Conservation (phyloP, 768 basidiomycete genomes). For the Dentipellis fragilis region DNA sequence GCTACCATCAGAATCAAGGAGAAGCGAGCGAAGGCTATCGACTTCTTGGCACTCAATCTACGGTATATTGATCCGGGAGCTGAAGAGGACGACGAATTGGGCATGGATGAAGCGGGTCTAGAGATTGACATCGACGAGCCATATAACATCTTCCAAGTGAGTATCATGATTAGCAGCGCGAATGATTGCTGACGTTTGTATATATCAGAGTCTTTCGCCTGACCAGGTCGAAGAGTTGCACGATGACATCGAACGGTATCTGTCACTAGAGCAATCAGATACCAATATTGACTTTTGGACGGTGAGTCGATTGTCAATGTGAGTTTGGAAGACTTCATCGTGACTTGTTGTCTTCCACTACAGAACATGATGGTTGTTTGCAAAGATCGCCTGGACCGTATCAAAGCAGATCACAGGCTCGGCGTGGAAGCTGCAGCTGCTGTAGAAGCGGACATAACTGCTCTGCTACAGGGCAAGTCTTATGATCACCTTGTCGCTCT, state of each 20-base stretch:
- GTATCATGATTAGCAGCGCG: slow-evolving; percentile 19
- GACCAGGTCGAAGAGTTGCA: slow-evolving; percentile 90
- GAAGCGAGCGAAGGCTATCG: slow-evolving; percentile 96
- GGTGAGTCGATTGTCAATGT: slow-evolving; percentile 34
- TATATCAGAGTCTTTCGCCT: slow-evolving; percentile 63
- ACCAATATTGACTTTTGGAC: slow-evolving; percentile 97
- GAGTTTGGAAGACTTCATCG: background rate
- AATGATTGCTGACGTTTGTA: background rate
- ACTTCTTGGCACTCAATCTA: slow-evolving; percentile 92
- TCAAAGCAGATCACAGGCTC: slow-evolving; percentile 51
- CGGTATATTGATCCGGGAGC: slow-evolving; percentile 74
- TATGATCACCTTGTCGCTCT: slow-evolving; percentile 76
- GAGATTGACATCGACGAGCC: slow-evolving; percentile 99
- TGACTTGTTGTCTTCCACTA: background rate
- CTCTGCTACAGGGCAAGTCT: slow-evolving; percentile 74
- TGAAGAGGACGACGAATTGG: slow-evolving; percentile 55
- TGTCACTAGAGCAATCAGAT: slow-evolving; percentile 75
- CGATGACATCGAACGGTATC: slow-evolving; percentile 88
- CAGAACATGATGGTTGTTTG: slow-evolving; percentile 98
- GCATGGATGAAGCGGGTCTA: slow-evolving; percentile 76
- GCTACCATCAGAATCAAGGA: slow-evolving; percentile 94
- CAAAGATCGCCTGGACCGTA: slow-evolving; percentile 76
- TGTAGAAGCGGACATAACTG: slow-evolving; percentile 79
- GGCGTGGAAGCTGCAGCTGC: slow-evolving; percentile 64
- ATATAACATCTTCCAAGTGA: slow-evolving; percentile 91